A percentile compares a stretch with the other conserved stretches of the same genome.
Evolutionary conservation across 2,329 filamentous ascomycete genomes (phyloP).

Genomic region (Massarina eburnea): DNA sequence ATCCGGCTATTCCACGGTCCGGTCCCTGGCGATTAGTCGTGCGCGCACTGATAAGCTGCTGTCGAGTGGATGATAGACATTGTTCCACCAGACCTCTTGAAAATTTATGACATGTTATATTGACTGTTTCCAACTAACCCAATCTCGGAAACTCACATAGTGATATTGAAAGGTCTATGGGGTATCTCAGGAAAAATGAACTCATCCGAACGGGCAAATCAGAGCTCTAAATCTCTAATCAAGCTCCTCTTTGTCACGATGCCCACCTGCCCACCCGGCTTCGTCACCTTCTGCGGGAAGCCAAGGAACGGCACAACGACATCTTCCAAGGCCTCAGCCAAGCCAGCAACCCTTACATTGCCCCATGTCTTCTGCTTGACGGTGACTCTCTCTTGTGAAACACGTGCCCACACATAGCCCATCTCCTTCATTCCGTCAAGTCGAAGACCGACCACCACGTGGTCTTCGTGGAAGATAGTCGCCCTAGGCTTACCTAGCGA

Average conservation of each 20-base stretch:
- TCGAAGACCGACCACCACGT: conserved; percentile 27
- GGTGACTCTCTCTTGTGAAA: neutral
- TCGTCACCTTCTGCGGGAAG: conserved; percentile 7
- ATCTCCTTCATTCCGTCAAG: conserved; percentile 29
- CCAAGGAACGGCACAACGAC: conserved; percentile 21
- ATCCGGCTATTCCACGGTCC: too few species aligned
- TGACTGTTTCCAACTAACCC: too few species aligned
- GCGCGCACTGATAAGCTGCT: too few species aligned
- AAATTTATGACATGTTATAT: too few species aligned
- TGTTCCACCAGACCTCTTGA: too few species aligned
- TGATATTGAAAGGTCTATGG: too few species aligned
- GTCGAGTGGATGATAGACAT: too few species aligned
- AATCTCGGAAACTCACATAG: too few species aligned
- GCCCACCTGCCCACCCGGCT: conserved; percentile 13
- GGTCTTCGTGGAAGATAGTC: conserved; percentile 17
- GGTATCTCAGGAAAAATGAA: neutral
- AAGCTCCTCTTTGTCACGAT: conserved; percentile 25
- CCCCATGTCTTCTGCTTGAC: conserved; percentile 15
- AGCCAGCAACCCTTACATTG: conserved; percentile 21
- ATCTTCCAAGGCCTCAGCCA: conserved; percentile 24
- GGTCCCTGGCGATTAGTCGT: too few species aligned
- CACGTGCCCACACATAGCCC: conserved; percentile 25
- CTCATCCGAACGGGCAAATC: neutral
- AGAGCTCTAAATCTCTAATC: conserved; percentile 5
- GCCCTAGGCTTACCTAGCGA: neutral